Evolutionary conservation across 2,329 filamentous ascomycete genomes (phyloP), one percentile per base, ranked within the genome.

Genomic region (Claviceps arundinis): DNA sequence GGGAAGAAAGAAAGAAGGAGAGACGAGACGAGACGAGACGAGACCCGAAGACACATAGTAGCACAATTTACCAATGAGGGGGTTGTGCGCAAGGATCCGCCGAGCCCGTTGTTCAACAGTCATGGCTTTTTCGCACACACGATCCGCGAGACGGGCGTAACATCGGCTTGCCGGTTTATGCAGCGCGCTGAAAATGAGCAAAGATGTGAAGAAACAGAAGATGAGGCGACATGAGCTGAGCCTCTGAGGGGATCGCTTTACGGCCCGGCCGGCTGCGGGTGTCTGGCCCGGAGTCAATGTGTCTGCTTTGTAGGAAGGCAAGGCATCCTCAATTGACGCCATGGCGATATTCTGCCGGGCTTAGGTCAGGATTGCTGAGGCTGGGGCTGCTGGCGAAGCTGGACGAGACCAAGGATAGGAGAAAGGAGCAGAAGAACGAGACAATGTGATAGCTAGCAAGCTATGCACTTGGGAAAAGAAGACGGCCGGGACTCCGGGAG

Each of bases 51-150:
- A 14, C 5, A n/a, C 37, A 40, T n/a, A 26, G 13, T 11, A 38
- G n/a, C n/a, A 24, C 30, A 47, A 37, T 37, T 45, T 67, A 77
- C 75, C 75, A 55, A 78, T 77, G 57, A 78, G 61, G 2, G 75
- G 75, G 1, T 69, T 74, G 5, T 64, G 56, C 5, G 66, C 64
- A 37, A 78, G 66, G 37, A 78, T 73, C 37, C 62, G 63, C 38
- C 67, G 68, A 42, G 74, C 74, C 40, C 74, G 68, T 48, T 73
- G 63, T 48, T 77, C 70, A 22, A 74, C 59, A 4, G 68, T 68
- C 53, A 59, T 57, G 5, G 63, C 60, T 42, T 57, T 60, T 30
- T 61, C 56, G 52, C 60, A 62, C 51, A 48, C 13, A 48, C 62
- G 58, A n/a, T 62, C 55, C 37, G 55, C 58, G 13, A 59, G 48